phyloP scores from a whole-genome alignment of 768 basidiomycete species.

The Xerocomus spinulosus region DNA sequence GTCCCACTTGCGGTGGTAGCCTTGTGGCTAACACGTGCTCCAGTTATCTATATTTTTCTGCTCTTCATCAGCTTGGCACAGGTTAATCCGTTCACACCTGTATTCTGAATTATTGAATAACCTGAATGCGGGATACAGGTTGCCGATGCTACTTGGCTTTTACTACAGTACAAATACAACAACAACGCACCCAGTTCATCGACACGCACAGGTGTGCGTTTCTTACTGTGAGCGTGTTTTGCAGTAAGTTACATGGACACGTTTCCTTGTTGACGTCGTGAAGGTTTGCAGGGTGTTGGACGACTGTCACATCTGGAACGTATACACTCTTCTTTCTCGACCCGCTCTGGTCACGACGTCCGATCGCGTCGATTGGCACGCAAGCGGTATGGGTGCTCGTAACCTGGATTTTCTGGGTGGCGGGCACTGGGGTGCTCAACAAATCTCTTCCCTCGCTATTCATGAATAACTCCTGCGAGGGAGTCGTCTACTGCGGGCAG shows the following conservation, averaged over 20 bases:
- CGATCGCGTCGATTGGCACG: conserved; percentile 52
- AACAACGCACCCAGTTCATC: conserved; percentile 46
- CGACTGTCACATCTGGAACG: conserved; percentile 46
- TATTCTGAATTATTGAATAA: conserved; percentile 3
- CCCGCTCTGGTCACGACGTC: conserved; percentile 50
- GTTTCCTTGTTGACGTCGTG: conserved; percentile 4
- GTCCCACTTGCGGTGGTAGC: not conserved
- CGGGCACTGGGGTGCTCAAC: conserved; percentile 50
- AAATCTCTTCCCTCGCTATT: conserved; percentile 44
- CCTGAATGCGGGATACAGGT: conserved; percentile 31
- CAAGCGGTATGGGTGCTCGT: conserved; percentile 56
- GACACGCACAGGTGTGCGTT: conserved; percentile 40
- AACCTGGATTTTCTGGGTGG: conserved; percentile 60
- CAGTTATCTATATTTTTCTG: conserved; percentile 50
- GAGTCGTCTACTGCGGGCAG: conserved; percentile 50
- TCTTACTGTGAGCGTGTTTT: conserved; percentile 43
- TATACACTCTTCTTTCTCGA: conserved; percentile 60
- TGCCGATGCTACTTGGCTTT: conserved; percentile 54
- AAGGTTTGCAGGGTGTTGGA: conserved; percentile 62
- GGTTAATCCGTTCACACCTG: conserved; percentile 26
- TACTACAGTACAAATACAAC: conserved; percentile 52
- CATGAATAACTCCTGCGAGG: conserved; percentile 37
- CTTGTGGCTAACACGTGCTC: conserved; percentile 19
- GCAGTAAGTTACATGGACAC: not conserved
- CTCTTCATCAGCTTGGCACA: conserved; percentile 46